A percentile compares a stretch with the other conserved stretches of the same genome.
phyloP scores from a whole-genome alignment of 768 basidiomycete species.

The Gelatoporia subvermispora region DNA sequence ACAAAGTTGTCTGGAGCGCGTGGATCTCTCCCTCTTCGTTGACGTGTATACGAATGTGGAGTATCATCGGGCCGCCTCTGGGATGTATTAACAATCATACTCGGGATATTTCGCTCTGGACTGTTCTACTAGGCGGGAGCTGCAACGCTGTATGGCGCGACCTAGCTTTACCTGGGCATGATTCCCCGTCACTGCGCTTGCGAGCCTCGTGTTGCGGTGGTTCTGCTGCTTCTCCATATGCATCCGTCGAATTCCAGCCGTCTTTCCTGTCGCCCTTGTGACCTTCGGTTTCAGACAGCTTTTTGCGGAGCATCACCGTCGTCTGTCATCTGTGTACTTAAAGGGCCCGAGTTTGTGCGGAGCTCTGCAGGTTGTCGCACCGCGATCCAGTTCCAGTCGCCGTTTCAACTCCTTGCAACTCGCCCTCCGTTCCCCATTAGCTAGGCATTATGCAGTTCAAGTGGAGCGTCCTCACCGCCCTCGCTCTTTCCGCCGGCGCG shows the following conservation, averaged over 20 bases:
- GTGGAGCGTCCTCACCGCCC: slow-evolving; percentile 13
- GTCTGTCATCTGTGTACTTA: neutral
- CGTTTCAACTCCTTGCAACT: neutral
- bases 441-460: slow-evolving; percentile 21
- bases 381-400: neutral
- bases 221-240: too few species aligned
- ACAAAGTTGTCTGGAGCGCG: too few species aligned
- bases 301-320: neutral
- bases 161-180: too few species aligned
- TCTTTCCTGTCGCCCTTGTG: neutral
- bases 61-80: too few species aligned
- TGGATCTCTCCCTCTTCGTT: too few species aligned
- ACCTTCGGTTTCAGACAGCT: neutral
- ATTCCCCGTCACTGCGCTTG: neutral
- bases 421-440: neutral
- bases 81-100: too few species aligned
- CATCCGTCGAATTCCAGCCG: neutral
- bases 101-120: too few species aligned
- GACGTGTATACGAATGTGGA: too few species aligned
- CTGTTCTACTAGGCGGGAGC: too few species aligned
- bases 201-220: neutral
- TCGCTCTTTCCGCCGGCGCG: slow-evolving; percentile 9
- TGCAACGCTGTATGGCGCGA: too few species aligned
- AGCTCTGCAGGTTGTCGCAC: neutral
- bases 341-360: neutral